Percentiles rank a stretch among this genome's conserved stretches.
These are phyloP conservation scores for Beauveria bassiana DNA, from an alignment of 2,329 filamentous ascomycete genomes.

Conservation along the genomic window DNA sequence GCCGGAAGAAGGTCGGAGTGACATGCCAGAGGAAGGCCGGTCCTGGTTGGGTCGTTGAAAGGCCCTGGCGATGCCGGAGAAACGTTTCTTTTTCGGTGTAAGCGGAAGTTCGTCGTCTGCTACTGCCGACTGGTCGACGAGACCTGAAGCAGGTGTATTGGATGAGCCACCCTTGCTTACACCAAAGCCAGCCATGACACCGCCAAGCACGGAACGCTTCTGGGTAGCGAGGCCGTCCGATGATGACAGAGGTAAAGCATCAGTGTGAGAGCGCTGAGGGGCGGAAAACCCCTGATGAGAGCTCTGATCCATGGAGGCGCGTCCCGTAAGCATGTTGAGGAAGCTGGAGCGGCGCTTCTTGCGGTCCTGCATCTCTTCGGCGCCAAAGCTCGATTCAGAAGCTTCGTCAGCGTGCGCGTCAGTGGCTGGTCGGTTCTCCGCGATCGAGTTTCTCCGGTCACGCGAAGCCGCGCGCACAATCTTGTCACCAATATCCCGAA, in stretches of 20 bases:
- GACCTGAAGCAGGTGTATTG: neutral
- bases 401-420: conserved; percentile 28
- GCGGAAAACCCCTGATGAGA: neutral
- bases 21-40: neutral
- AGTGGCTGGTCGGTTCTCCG: conserved; percentile 15
- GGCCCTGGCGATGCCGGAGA: conserved; percentile 31
- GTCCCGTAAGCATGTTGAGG: conserved; percentile 25
- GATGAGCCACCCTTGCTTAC: neutral
- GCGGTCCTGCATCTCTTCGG: conserved; percentile 30
- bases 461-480: conserved; percentile 27
- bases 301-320: conserved; percentile 17
- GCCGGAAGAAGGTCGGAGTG: neutral
- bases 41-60: conserved; percentile 19
- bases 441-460: conserved; percentile 24
- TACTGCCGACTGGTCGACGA: neutral
- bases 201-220: conserved; percentile 32
- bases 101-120: neutral
- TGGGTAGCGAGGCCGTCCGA: conserved; percentile 23
- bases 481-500: conserved; percentile 43
- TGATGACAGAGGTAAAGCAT: neutral
- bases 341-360: conserved; percentile 33
- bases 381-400: conserved; percentile 33
- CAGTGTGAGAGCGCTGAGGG: conserved; percentile 1
- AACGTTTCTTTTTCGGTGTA: conserved; percentile 33
- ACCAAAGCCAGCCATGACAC: conserved; percentile 3